phyloP scores from a whole-genome alignment of 257 asterid genomes.

The Solanum bulbocastanum region DNA sequence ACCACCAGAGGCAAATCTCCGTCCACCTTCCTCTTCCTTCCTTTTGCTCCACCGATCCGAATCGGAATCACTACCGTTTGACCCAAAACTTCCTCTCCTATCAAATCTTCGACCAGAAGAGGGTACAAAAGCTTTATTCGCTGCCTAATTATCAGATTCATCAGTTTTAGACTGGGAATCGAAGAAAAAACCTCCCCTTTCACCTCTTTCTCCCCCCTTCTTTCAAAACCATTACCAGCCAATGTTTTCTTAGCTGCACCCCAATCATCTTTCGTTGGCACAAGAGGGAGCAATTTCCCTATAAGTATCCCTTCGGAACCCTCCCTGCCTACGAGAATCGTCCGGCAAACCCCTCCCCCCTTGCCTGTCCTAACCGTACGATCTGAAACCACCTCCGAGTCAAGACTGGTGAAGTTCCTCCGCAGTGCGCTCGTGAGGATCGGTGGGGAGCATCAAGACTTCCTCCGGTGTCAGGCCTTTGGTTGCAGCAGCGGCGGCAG shows the following conservation, averaged over 20 bases:
- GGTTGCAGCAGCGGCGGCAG: not conserved
- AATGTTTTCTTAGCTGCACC: conserved; percentile 51
- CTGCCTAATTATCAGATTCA: conserved; percentile 77
- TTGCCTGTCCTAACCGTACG: conserved; percentile 35
- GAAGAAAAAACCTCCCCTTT: conserved; percentile 64
- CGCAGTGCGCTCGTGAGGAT: conserved; percentile 69
- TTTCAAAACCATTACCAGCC: conserved; percentile 44
- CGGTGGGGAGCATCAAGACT: conserved; percentile 54
- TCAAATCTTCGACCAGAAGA: conserved; percentile 54
- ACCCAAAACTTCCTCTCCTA: conserved; percentile 57
- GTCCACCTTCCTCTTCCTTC: conserved; percentile 57
- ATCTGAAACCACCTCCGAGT: conserved; percentile 73
- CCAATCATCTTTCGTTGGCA: conserved; percentile 95
- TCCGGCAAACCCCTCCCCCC: conserved; percentile 40
- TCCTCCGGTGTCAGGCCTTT: conserved; percentile 51
- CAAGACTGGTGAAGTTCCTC: conserved; percentile 66
- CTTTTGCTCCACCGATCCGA: conserved; percentile 60
- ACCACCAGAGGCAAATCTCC: not conserved
- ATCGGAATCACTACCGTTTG: conserved; percentile 55
- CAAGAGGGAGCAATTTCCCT: conserved; percentile 56
- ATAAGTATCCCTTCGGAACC: conserved; percentile 45
- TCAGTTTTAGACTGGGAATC: conserved; percentile 85
- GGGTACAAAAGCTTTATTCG: conserved; percentile 61
- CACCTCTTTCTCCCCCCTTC: conserved; percentile 68
- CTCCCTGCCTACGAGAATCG: conserved; percentile 60